Base-by-base conservation (phyloP, 495 filamentous ascomycete genomes). In the Corynascus novoguineensis region DNA sequence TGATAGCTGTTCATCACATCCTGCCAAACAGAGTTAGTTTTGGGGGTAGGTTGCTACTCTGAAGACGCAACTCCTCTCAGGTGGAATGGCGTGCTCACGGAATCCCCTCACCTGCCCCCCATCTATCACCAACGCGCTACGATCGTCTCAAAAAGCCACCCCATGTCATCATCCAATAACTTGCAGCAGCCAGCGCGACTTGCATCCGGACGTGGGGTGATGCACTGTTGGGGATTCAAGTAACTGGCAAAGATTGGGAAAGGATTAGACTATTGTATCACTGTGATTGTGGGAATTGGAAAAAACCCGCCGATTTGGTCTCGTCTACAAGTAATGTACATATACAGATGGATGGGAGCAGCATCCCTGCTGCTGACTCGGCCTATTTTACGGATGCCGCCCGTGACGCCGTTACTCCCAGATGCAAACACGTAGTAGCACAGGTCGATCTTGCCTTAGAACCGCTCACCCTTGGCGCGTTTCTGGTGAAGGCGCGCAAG, bases 401-500 rank as follows among this genome's bases (percentile, higher is more conserved):
- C 41, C 17, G 10, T 27, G 29, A 53, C 49, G 57, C 42, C 50
- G 42, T 53, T 29, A 27, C 49, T 31, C 41, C 32, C 9, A 19
- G 29, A 58, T 47, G 28, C 38, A 19, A 45, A 44, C 19, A 28
- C 15, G 21, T 32, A 27, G 55, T 34, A 28, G 38, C 11, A 45
- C 11, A 17, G 19, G 51, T 40, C 15, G 41, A 50, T n/a, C 29
- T 21, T 27, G 47, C 31, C 60, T 47, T 41, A 37, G 27, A 53
- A 21, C 31, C 37, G 57, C 29, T 28, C 55, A 9, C 44, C 42
- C 51, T 61, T 60, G 41, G 19, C 22, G 5, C 50, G 48, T 34
- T 65, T 66, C 22, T 60, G 62, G 46, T 74, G 64, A 57, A 68
- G 68, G 44, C 70, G 68, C 17, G 68, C 62, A 49, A 60, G 31